A percentile compares a stretch with the other conserved stretches of the same genome.
Conservation (phyloP, 1,284 basidiomycete genomes). For the Fomitiporia mediterranea region DNA sequence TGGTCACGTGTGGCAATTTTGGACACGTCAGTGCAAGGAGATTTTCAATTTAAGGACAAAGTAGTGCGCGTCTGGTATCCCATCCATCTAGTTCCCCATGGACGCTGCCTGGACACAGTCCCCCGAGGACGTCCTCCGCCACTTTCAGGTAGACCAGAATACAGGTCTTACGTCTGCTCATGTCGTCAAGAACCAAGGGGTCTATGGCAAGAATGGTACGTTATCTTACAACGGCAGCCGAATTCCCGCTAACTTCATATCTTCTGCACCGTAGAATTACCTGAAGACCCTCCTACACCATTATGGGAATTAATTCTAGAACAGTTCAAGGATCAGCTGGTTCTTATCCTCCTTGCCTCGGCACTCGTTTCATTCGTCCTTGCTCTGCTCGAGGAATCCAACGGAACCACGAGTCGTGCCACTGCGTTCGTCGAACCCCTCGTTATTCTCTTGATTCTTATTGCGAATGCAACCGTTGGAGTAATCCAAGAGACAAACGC, state of each 20-base stretch:
- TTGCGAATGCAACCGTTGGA: slow-evolving; percentile 92
- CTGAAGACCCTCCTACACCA: slow-evolving; percentile 86
- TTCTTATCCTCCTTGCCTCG: slow-evolving; percentile 88
- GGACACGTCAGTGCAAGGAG: slow-evolving; percentile 7
- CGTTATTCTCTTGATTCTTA: slow-evolving; percentile 89
- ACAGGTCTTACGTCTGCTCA: slow-evolving; percentile 57
- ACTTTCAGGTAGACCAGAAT: slow-evolving; percentile 56
- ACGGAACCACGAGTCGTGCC: slow-evolving; percentile 60
- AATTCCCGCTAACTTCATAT: not conserved
- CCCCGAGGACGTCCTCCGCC: slow-evolving; percentile 56
- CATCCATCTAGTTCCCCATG: slow-evolving; percentile 38
- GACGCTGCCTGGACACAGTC: slow-evolving; percentile 69
- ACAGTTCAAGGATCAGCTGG: slow-evolving; percentile 97
- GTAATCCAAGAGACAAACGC: slow-evolving; percentile 94
- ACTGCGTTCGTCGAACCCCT: slow-evolving; percentile 88
- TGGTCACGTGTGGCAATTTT: slow-evolving; percentile 3
- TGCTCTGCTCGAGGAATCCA: slow-evolving; percentile 76
- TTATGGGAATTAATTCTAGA: slow-evolving; percentile 92
- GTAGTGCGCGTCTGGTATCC: slow-evolving; percentile 8
- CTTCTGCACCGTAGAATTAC: slow-evolving; percentile 56
- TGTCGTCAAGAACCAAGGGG: slow-evolving; percentile 64
- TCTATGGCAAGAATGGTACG: slow-evolving; percentile 85
- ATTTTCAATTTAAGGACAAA: slow-evolving; percentile 1
- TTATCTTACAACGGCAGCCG: slow-evolving; percentile 4
- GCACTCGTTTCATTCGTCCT: slow-evolving; percentile 88